Evolutionary conservation across 257 asterid genomes (phyloP).

Genomic region (Primulina tabacum): DNA sequence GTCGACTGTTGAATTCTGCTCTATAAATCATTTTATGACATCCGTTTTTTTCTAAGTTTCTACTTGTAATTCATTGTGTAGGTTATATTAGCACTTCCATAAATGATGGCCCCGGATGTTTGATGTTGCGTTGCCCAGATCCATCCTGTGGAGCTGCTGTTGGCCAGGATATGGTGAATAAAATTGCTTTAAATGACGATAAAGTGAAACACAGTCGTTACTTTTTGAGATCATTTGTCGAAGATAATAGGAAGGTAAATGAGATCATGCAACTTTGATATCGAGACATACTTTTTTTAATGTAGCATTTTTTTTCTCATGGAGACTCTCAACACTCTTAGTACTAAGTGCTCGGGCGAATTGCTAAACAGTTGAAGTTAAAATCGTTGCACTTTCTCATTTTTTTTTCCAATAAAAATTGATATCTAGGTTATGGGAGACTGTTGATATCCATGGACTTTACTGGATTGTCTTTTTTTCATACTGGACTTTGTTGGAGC

Average conservation of each 20-base stretch:
- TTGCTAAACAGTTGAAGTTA: neutral
- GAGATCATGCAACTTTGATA: constrained; percentile 20
- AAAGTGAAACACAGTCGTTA: constrained; percentile 63
- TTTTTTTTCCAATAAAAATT: neutral
- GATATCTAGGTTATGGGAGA: constrained; percentile 1
- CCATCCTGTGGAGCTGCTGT: constrained; percentile 87
- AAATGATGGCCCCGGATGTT: constrained; percentile 94
- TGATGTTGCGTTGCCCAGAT: constrained; percentile 91
- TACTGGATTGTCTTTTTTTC: neutral
- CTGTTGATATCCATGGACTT: neutral
- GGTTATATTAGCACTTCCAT: constrained; percentile 77
- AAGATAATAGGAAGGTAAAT: constrained; percentile 83
- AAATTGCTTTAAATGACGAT: constrained; percentile 58
- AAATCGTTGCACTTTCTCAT: neutral
- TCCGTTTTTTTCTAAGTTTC: constrained; percentile 12
- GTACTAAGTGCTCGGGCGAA: neutral
- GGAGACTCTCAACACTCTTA: neutral
- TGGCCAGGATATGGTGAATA: constrained; percentile 80
- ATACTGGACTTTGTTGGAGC: constrained; percentile 13
- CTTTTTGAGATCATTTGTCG: constrained; percentile 73
- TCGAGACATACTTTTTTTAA: constrained; percentile 7
- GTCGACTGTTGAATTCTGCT: constrained; percentile 2
- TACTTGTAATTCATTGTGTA: constrained; percentile 37
- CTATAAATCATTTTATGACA: constrained; percentile 12
- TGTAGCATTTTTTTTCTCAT: neutral